Percentiles rank a stretch among this genome's conserved stretches.
Conservation (phyloP, 257 asterid species). For the Eustoma russellianum region DNA sequence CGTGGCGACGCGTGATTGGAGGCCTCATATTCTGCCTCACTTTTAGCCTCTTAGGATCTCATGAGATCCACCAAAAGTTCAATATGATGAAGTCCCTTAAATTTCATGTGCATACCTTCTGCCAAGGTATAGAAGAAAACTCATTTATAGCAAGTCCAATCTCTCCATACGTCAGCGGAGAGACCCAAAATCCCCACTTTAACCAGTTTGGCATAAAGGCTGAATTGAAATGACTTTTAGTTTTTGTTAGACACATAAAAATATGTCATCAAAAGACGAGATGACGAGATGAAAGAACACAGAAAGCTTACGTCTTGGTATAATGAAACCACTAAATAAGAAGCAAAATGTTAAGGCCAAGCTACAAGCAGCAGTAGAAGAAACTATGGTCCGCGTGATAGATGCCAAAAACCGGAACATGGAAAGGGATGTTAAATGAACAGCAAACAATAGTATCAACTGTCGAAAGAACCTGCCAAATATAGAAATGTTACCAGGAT, state of each 20-base stretch:
- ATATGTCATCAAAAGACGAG: not conserved
- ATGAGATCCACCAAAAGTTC: not conserved
- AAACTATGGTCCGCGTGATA: constrained; percentile 34
- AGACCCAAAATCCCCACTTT: constrained; percentile 64
- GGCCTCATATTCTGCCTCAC: too few species aligned
- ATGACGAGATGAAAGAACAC: not conserved
- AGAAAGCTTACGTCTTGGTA: constrained; percentile 44
- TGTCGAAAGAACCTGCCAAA: constrained; percentile 52
- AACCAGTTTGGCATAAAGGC: constrained; percentile 69
- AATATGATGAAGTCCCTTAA: not conserved
- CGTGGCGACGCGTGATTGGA: too few species aligned
- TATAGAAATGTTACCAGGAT: not conserved
- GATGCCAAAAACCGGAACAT: constrained; percentile 60
- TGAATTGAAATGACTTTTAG: constrained; percentile 24
- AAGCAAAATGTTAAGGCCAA: constrained; percentile 27
- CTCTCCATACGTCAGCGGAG: constrained; percentile 66
- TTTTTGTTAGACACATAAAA: not conserved
- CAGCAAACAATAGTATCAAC: constrained; percentile 29
- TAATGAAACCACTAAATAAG: constrained; percentile 48
- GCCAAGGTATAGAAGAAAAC: constrained; percentile 59
- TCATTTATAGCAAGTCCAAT: constrained; percentile 55
- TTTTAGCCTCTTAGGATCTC: too few species aligned
- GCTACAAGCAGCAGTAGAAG: constrained; percentile 40
- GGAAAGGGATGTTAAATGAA: constrained; percentile 48
- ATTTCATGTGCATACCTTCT: constrained; percentile 22